A percentile compares a stretch with the other conserved stretches of the same genome.
Conservation (phyloP, 2,329 filamentous ascomycete genomes). For the Botryotinia calthae region DNA sequence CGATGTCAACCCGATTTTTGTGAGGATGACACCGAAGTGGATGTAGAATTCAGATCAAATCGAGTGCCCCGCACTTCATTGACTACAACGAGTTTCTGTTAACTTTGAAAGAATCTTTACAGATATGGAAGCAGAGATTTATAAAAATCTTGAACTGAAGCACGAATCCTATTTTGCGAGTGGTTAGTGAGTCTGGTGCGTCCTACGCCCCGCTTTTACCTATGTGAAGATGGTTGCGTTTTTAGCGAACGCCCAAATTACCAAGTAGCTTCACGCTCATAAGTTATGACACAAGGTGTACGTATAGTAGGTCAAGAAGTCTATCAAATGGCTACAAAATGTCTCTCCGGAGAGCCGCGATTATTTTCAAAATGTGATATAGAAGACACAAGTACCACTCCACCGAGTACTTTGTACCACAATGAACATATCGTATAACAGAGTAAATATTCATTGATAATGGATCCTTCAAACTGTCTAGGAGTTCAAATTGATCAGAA, state of each 20-base stretch:
- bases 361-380: not conserved
- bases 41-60: not conserved
- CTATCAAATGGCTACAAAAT: not conserved
- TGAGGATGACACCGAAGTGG: not conserved
- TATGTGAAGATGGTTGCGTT: not conserved
- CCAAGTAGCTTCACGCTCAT: not conserved
- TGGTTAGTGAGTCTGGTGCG: not conserved
- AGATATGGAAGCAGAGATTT: not conserved
- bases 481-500: not conserved
- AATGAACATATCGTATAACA: not conserved
- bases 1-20: not conserved
- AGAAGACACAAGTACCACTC: not conserved
- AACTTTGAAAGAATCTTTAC: not conserved
- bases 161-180: not conserved
- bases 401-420: not conserved
- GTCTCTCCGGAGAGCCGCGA: not conserved
- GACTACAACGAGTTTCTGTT: not conserved
- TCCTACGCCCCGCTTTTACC: not conserved
- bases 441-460: not conserved
- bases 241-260: not conserved
- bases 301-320: not conserved
- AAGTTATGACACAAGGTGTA: not conserved
- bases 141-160: not conserved
- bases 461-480: not conserved
- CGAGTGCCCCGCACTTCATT: not conserved